Percentiles rank a stretch among this genome's conserved stretches.
These are phyloP conservation scores for Paramyrothecium sp. DNA, from an alignment of 2,329 filamentous ascomycete genomes.

Conservation along the genomic window DNA sequence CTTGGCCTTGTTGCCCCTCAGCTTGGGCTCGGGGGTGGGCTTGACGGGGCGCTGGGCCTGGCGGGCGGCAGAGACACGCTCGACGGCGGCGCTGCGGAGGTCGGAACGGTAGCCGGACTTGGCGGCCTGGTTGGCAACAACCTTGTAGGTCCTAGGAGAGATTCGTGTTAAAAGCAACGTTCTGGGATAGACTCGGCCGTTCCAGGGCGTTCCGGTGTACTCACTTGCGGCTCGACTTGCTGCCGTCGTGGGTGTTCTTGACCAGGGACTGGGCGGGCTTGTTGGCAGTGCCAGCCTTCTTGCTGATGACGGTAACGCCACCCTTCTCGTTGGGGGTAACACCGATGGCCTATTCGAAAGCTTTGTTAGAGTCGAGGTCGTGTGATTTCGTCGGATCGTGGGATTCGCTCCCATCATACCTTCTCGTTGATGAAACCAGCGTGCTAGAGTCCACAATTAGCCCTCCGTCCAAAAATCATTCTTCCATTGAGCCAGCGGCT, in stretches of 20 bases:
- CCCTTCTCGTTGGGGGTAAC: constrained; percentile 74
- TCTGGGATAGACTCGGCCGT: neutral
- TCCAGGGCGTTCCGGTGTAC: constrained; percentile 11
- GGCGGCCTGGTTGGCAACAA: constrained; percentile 77
- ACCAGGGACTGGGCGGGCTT: constrained; percentile 68
- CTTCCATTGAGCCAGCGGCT: neutral
- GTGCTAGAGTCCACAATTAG: constrained; percentile 58
- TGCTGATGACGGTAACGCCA: constrained; percentile 77
- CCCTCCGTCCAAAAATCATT: constrained; percentile 3
- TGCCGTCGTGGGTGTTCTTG: constrained; percentile 67
- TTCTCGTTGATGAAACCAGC: constrained; percentile 92
- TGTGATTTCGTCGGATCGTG: constrained; percentile 10
- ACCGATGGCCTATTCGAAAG: constrained; percentile 69
- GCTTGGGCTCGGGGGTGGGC: constrained; percentile 70
- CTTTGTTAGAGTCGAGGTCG: constrained; percentile 17
- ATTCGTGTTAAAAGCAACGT: constrained; percentile 16
- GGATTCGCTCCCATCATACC: constrained; percentile 49
- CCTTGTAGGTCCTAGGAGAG: constrained; percentile 74
- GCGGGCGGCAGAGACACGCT: constrained; percentile 84
- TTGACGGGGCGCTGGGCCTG: constrained; percentile 77
- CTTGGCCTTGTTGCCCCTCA: constrained; percentile 75
- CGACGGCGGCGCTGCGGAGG: constrained; percentile 74
- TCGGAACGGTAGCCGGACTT: constrained; percentile 84
- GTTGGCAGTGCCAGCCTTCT: constrained; percentile 73
- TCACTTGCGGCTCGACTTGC: constrained; percentile 72